Conservation (phyloP, 371 early-diverging fungal species). For the Coemansia sp. region DNA sequence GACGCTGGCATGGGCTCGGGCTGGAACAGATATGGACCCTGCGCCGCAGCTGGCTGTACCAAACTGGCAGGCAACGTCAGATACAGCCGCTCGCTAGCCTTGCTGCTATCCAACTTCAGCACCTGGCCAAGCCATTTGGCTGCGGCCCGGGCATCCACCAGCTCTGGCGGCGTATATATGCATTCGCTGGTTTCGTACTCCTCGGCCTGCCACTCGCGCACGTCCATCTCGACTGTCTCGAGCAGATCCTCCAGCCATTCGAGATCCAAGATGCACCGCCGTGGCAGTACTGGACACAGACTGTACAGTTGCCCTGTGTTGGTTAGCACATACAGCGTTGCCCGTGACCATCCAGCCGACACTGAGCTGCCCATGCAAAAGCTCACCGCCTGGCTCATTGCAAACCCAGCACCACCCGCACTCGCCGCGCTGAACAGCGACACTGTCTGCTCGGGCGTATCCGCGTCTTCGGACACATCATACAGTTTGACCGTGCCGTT, state of each 20-base stretch:
- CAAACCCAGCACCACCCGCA: conserved; percentile 18
- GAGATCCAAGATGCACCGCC: conserved; percentile 37
- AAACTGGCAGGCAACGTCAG: conserved; percentile 30
- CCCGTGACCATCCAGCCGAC: conserved; percentile 50
- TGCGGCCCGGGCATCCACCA: conserved; percentile 39
- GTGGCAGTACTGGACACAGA: conserved; percentile 49
- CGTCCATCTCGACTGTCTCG: conserved; percentile 39
- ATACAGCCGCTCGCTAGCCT: conserved; percentile 11
- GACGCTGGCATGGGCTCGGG: conserved; percentile 35
- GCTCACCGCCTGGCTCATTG: conserved; percentile 30
- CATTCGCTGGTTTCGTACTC: conserved; percentile 35
- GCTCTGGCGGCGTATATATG: conserved; percentile 47
- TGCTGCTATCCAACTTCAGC: conserved; percentile 12
- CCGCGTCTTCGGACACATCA: conserved; percentile 36
- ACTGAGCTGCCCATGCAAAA: conserved; percentile 42
- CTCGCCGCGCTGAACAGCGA: conserved; percentile 24
- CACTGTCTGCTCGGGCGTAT: conserved; percentile 42
- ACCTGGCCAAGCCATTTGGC: conserved; percentile 29
- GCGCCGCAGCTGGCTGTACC: conserved; percentile 20
- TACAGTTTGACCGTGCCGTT: conserved; percentile 43
- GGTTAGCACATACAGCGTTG: conserved; percentile 40
- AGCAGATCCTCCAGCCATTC: conserved; percentile 43
- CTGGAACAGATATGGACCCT: conserved; percentile 50
- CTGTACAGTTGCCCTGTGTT: conserved; percentile 44
- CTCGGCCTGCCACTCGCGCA: conserved; percentile 52